Conservation (phyloP, 208 protist genomes). For the Leishmania aethiopica region DNA sequence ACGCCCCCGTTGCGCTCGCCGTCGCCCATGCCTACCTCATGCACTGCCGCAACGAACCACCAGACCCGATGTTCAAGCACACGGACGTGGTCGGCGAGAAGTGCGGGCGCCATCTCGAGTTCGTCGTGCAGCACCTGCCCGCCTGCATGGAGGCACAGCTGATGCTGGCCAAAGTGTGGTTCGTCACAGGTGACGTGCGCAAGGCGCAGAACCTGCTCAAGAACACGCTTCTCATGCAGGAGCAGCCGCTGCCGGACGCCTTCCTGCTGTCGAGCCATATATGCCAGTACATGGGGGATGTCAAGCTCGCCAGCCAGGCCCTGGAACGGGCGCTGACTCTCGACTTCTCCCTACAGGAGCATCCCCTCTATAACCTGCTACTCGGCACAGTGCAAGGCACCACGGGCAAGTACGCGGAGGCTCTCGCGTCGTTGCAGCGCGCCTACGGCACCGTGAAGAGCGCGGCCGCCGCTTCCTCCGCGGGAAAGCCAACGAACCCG, state of each 20-base stretch:
- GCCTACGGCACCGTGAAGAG: slow-evolving; percentile 36
- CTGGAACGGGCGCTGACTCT: slow-evolving; percentile 93
- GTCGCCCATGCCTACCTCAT: slow-evolving; percentile 88
- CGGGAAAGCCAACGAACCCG: slow-evolving; percentile 58
- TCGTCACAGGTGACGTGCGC: slow-evolving; percentile 80
- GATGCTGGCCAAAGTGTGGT: slow-evolving; percentile 83
- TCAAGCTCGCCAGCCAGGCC: slow-evolving; percentile 70
- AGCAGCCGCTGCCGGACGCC: slow-evolving; percentile 78
- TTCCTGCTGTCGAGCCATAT: slow-evolving; percentile 93
- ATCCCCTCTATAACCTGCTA: slow-evolving; percentile 92
- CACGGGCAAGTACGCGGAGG: slow-evolving; percentile 67
- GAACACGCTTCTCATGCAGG: slow-evolving; percentile 64
- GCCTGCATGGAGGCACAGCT: slow-evolving; percentile 90
- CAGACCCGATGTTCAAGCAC: slow-evolving; percentile 61
- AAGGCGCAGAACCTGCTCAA: slow-evolving; percentile 74
- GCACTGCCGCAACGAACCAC: slow-evolving; percentile 88
- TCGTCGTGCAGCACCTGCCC: slow-evolving; percentile 79
- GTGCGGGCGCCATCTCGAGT: slow-evolving; percentile 72
- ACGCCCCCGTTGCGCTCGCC: slow-evolving; percentile 55
- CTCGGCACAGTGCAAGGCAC: slow-evolving; percentile 80
- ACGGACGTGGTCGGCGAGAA: slow-evolving; percentile 74
- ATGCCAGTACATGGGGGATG: slow-evolving; percentile 82
- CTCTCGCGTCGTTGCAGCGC: slow-evolving; percentile 70
- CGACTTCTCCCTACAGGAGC: slow-evolving; percentile 94
- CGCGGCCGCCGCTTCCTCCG: slow-evolving; percentile 13